These are phyloP conservation scores for Artomyces pyxidatus DNA, from an alignment of 768 basidiomycete genomes.

Conservation along the genomic window DNA sequence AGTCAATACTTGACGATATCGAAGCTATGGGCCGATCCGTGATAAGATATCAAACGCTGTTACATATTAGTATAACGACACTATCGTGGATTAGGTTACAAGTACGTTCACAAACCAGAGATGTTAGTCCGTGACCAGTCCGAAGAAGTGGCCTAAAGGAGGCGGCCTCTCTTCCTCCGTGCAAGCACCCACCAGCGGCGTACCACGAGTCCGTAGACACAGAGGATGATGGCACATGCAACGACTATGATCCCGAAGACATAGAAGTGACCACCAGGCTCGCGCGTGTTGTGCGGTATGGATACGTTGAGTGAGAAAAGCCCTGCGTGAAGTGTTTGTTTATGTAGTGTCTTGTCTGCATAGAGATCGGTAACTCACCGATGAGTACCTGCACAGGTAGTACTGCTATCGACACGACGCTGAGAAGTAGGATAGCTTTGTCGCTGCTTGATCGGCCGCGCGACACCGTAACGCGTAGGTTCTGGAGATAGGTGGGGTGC, in stretches of 20 bases:
- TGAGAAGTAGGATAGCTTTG: conserved; percentile 57
- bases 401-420: conserved; percentile 58
- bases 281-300: conserved; percentile 46
- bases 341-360: neutral
- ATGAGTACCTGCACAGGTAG: conserved; percentile 54
- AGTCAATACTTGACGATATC: too few relatives aligned
- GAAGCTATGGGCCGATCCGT: too few relatives aligned
- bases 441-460: conserved; percentile 56
- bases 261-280: conserved; percentile 32
- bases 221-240: conserved; percentile 36
- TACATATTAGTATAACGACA: too few relatives aligned
- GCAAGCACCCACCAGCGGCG: conserved; percentile 59
- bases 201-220: conserved; percentile 37
- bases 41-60: too few relatives aligned
- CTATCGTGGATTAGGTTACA: too few relatives aligned
- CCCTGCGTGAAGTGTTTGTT: conserved; percentile 37
- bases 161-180: conserved; percentile 27
- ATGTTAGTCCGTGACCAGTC: too few relatives aligned
- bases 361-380: conserved; percentile 31
- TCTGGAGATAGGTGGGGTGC: conserved; percentile 78
- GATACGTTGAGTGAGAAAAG: conserved; percentile 58
- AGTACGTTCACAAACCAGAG: too few relatives aligned
- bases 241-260: conserved; percentile 51
- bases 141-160: too few relatives aligned
- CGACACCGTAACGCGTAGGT: conserved; percentile 57